Evolutionary conservation across 73 alveolate genomes (phyloP).

Genomic region (Paramecium tetraurelia): DNA sequence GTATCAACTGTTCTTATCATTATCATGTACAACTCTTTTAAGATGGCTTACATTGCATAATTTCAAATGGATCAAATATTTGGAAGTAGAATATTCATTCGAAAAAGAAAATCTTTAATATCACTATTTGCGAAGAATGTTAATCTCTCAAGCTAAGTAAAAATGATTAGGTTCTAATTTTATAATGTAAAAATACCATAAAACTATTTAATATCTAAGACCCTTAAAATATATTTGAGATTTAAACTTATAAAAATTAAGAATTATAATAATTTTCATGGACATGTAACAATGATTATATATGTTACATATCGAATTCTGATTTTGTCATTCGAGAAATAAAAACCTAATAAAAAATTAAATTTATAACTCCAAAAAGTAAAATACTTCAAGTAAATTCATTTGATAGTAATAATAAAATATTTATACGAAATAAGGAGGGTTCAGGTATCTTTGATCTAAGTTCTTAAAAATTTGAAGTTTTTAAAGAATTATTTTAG

Average conservation of each 20-base stretch:
- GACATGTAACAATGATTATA: neutral
- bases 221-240: neutral
- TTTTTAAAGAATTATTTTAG: too few species aligned
- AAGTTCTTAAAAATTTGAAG: neutral
- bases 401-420: neutral
- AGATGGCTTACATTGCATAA: neutral
- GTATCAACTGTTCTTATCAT: too few species aligned
- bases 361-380: neutral
- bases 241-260: too few species aligned
- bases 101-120: too few species aligned
- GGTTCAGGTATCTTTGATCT: neutral
- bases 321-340: neutral
- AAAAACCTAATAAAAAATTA: too few species aligned
- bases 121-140: neutral
- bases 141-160: neutral
- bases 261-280: neutral
- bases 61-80: too few species aligned
- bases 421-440: too few species aligned
- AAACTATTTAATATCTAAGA: neutral
- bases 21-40: neutral
- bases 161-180: neutral
- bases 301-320: neutral
- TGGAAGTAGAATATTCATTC: neutral
- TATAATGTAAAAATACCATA: neutral
- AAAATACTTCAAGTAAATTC: neutral